A percentile compares a stretch with the other conserved stretches of the same genome.
These are phyloP conservation scores for Clonostachys sp. DNA, from an alignment of 2,329 filamentous ascomycete species.

Conservation along the genomic window DNA sequence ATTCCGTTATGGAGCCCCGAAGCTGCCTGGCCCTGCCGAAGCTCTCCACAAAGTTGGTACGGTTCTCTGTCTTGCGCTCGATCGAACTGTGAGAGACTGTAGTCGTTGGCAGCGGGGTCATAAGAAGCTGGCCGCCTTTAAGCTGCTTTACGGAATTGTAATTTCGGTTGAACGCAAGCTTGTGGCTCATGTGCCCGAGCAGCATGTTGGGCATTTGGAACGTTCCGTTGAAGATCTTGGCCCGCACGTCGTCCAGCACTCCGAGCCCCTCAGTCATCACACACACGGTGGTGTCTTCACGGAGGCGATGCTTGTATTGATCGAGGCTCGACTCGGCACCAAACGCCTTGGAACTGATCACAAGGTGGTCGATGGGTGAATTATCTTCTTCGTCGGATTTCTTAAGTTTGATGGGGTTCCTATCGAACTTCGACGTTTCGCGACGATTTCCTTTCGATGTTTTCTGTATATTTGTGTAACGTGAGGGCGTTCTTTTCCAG, in stretches of 20 bases:
- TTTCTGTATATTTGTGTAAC: conserved; percentile 22
- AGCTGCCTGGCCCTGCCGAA: conserved; percentile 5
- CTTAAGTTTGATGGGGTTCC: not conserved
- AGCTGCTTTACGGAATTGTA: conserved; percentile 31
- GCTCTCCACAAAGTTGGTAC: conserved; percentile 11
- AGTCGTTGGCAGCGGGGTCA: conserved; percentile 16
- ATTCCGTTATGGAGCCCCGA: conserved; percentile 7
- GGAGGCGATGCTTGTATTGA: conserved; percentile 61
- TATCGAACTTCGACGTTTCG: conserved; percentile 8
- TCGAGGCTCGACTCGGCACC: conserved; percentile 51
- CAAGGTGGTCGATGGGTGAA: conserved; percentile 63
- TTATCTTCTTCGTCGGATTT: conserved; percentile 17
- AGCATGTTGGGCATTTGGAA: conserved; percentile 69
- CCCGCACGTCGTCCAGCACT: conserved; percentile 72
- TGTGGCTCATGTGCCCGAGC: conserved; percentile 55
- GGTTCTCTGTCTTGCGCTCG: conserved; percentile 9
- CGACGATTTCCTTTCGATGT: conserved; percentile 12
- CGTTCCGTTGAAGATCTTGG: conserved; percentile 63
- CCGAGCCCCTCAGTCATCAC: conserved; percentile 82
- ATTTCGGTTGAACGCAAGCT: conserved; percentile 34
- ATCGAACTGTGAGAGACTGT: conserved; percentile 4
- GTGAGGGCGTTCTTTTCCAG: conserved; percentile 11
- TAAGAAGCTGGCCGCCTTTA: conserved; percentile 18
- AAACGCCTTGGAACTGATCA: conserved; percentile 58
- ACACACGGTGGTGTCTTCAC: conserved; percentile 64